These are phyloP conservation scores for Cladobotryum protrusum DNA, from an alignment of 2,329 filamentous ascomycete species.

Conservation along the genomic window DNA sequence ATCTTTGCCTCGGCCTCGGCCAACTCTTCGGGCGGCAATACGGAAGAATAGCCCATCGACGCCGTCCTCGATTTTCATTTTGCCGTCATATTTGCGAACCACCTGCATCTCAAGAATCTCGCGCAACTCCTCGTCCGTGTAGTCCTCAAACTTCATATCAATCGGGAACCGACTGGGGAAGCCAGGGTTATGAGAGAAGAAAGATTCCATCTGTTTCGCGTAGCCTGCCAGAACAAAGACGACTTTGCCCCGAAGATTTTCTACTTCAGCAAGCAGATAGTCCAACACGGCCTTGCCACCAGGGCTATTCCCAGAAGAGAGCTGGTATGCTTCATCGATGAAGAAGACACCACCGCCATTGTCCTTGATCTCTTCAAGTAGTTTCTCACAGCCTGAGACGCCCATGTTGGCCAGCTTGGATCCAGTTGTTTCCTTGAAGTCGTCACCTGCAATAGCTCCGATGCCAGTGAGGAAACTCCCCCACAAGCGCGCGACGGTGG, in stretches of 20 bases:
- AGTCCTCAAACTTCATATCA: constrained; percentile 62
- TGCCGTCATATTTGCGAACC: constrained; percentile 43
- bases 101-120: constrained; percentile 53
- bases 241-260: constrained; percentile 63
- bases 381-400: constrained; percentile 48
- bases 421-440: constrained; percentile 63
- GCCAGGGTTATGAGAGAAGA: constrained; percentile 69
- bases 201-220: constrained; percentile 66
- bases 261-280: constrained; percentile 64
- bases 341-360: constrained; percentile 63
- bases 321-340: constrained; percentile 74
- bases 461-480: constrained; percentile 57
- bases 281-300: constrained; percentile 61
- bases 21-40: constrained; percentile 56
- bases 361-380: constrained; percentile 44
- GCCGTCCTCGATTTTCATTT: constrained; percentile 56
- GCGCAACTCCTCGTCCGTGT: constrained; percentile 57
- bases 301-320: constrained; percentile 51
- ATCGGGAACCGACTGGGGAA: constrained; percentile 63
- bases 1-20: constrained; percentile 53
- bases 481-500: constrained; percentile 67
- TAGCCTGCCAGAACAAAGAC: constrained; percentile 71
- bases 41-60: constrained; percentile 55
- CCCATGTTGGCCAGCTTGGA: constrained; percentile 59
- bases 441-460: constrained; percentile 53